Base-by-base conservation (phyloP, 306 rosid genomes). In the Pterocarpus santalinus region DNA sequence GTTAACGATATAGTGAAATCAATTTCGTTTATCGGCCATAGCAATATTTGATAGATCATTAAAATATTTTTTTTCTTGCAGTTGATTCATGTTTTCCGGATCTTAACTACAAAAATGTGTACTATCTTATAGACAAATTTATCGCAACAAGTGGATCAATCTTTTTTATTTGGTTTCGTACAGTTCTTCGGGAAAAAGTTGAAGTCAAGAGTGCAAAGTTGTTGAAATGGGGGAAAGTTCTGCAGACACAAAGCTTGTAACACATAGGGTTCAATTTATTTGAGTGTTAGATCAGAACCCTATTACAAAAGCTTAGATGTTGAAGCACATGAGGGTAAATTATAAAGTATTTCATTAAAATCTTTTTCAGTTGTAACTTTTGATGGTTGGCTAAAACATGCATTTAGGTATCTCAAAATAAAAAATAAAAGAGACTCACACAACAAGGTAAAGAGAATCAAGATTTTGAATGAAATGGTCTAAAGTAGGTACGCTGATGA, bases 151-250 rank as follows among this genome's bases (percentile, higher is more conserved):
- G 67, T 61, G 73, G 47, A 65, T 57, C 69, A 68, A 49, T 62
- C 34, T 77, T 64, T 71, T 46, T 62, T 53, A 13, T 15, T 61
- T 62, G 58, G 28, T 4, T 36, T 66, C 15, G 36, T 47, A 17
- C 47, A 17, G 56, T 68, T 69, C 65, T 79, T 65, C 35, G 10
- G 30, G 53, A 81, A 32, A 85, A 55, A 78, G 47, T 36, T 81
- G 44, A 79, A 66, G 86, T 64, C 5, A 52, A 82, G 22, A 77
- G 34, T 75, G 44, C 11, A 57, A 84, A 75, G 82, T 84, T 69
- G 74, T 80, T 80, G 85, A 76, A 80, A 80, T 58, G 36, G 70
- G 82, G 52, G 65, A 84, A 84, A 75, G 87, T n/a, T 67, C n/a
- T 30, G 74, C 28, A 63, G 32, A 71, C 41, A 39, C 15, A 69